phyloP scores from a whole-genome alignment of 2,329 filamentous ascomycete species.

The Sclerotiophoma versabilis region DNA sequence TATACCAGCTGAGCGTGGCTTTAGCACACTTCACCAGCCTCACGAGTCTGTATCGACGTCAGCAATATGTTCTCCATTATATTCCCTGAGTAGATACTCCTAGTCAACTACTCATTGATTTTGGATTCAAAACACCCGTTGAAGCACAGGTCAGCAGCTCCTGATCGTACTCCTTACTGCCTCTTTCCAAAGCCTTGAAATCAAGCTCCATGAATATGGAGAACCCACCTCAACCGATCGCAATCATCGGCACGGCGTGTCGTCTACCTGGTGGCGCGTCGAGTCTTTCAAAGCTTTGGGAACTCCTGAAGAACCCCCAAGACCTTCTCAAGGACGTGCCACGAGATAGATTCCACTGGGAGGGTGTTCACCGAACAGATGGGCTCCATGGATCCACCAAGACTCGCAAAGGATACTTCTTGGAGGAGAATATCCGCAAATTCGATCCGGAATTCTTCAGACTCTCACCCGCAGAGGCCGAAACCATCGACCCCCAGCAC shows the following conservation, averaged over 20 bases:
- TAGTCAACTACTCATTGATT: background rate
- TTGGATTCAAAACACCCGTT: background rate
- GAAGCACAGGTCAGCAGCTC: background rate
- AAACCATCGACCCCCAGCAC: constrained; percentile 33
- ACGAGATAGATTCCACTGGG: background rate
- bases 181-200: background rate
- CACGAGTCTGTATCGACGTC: background rate
- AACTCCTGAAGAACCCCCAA: background rate
- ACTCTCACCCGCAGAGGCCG: constrained; percentile 23
- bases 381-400: background rate
- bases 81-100: no score
- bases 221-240: background rate
- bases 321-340: background rate
- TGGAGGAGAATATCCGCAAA: background rate
- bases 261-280: background rate
- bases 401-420: background rate
- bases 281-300: background rate
- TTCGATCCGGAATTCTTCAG: constrained; percentile 34
- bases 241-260: background rate
- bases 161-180: background rate
- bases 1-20: background rate
- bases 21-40: background rate
- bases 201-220: background rate
- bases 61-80: background rate
- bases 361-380: background rate